A percentile compares a stretch with the other conserved stretches of the same genome.
Conservation (phyloP, 768 basidiomycete genomes). For the Mycena sanguinolenta region DNA sequence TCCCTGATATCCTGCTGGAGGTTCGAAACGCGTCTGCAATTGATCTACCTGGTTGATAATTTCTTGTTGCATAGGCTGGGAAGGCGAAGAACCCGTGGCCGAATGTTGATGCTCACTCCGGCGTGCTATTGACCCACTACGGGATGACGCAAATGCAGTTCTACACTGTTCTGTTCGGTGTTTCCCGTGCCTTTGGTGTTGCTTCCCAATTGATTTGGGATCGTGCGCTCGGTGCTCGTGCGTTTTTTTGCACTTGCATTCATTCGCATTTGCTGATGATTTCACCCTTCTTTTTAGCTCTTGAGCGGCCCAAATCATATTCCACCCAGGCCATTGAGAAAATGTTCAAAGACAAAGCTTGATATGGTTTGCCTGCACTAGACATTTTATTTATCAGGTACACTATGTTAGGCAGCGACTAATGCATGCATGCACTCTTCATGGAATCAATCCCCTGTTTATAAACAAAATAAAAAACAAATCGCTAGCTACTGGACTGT, state of each 20-base stretch:
- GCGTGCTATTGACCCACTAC: constrained; percentile 88
- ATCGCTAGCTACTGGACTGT: not conserved
- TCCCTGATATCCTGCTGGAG: constrained; percentile 91
- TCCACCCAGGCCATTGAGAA: constrained; percentile 84
- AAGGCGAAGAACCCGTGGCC: constrained; percentile 97
- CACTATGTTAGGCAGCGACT: constrained; percentile 26
- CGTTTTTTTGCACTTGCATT: constrained; percentile 48
- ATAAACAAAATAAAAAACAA: constrained; percentile 5
- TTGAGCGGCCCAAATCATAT: constrained; percentile 94
- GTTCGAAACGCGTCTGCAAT: constrained; percentile 52
- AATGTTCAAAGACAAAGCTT: constrained; percentile 75
- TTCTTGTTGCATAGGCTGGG: constrained; percentile 73
- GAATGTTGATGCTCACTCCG: constrained; percentile 98
- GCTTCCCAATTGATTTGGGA: constrained; percentile 94
- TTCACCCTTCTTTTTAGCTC: constrained; percentile 57
- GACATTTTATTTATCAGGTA: constrained; percentile 37
- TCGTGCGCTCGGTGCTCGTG: constrained; percentile 91
- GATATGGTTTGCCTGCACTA: constrained; percentile 23
- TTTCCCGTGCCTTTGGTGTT: constrained; percentile 94
- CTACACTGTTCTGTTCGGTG: constrained; percentile 98
- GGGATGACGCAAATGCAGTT: constrained; percentile 93
- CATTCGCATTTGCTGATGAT: constrained; percentile 1
- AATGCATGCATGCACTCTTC: constrained; percentile 26
- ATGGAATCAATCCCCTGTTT: constrained; percentile 2
- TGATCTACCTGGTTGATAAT: not conserved